A percentile compares a stretch with the other conserved stretches of the same genome.
Conservation (phyloP, 2,329 filamentous ascomycete genomes). For the Diaporthe helianthi region DNA sequence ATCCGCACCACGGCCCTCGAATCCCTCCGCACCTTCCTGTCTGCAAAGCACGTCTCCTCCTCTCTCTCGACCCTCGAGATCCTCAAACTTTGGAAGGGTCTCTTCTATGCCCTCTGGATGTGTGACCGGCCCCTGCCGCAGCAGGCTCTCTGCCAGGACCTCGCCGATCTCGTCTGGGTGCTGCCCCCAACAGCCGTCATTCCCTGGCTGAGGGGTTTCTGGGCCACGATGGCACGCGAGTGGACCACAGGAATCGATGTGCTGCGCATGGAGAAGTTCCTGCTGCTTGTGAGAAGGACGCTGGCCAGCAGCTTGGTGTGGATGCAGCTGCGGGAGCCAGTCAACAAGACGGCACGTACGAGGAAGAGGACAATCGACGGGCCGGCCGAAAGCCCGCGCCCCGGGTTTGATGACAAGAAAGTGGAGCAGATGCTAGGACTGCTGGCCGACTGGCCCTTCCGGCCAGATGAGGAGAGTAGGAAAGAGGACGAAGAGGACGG, state of each 20-base stretch:
- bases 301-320: constrained; percentile 72
- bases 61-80: constrained; percentile 73
- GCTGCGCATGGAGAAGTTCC: constrained; percentile 88
- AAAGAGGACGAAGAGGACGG: constrained; percentile 43
- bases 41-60: constrained; percentile 57
- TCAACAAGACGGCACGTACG: constrained; percentile 36
- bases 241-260: constrained; percentile 74
- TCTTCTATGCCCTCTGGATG: constrained; percentile 95
- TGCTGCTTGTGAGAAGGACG: constrained; percentile 82
- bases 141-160: constrained; percentile 79
- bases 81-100: constrained; percentile 91
- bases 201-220: constrained; percentile 69
- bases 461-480: constrained; percentile 42
- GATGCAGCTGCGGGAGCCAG: constrained; percentile 44
- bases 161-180: constrained; percentile 72
- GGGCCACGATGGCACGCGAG: constrained; percentile 72
- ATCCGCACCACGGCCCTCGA: constrained; percentile 78
- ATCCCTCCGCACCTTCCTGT: constrained; percentile 80
- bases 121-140: constrained; percentile 88
- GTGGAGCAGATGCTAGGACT: constrained; percentile 49
- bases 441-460: constrained; percentile 46
- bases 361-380: constrained; percentile 43
- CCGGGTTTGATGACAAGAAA: constrained; percentile 37
- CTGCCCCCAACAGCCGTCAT: constrained; percentile 56
- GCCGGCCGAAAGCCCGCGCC: not conserved